Evolutionary conservation across 2,329 filamentous ascomycete genomes (phyloP), one percentile per base, ranked within the genome.

Genomic region (Ophiostoma sp.): DNA sequence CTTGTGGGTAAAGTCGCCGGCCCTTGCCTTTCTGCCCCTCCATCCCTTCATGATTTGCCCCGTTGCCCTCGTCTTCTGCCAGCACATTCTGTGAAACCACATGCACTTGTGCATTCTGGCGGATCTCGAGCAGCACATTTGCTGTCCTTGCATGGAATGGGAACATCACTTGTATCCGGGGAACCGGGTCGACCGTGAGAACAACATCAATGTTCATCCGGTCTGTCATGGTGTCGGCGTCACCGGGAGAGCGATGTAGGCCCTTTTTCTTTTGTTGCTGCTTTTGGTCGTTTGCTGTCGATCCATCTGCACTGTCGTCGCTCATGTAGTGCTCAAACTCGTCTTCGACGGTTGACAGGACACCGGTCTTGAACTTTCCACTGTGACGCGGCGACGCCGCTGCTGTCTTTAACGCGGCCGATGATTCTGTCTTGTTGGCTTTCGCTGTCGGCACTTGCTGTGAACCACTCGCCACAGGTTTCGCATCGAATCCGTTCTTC

Each of bases 1-100:
- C 79, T 70, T 80, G 78, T 36, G 77, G 76, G 14, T 75, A 77
- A 14, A 82, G 72, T 66, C 74, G 74, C 71, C 76, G 78, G n/a
- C 75, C 76, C 68, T 77, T 5, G 74, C 74, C 47, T 12, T 65
- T 40, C 75, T 76, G 55, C 68, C 68, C 11, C 62, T 64, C 3
- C 69, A 65, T 27, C 41, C 65, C 11, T 41, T 62, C 66, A 64
- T 67, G 6, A 45, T 12, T 47, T 14, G 45, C 67, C n/a, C 18
- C 55, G 14, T 38, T 60, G 6, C 49, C 65, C 47, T 63, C 69
- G 67, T 74, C 74, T 40, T 73, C 74, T 38, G 73, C 73, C n/a
- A 85, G 74, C 4, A 86, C 74, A 71, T 89, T 88, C 72, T 89
- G 85, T 38, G 84, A 82, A 3, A 82, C 77, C 47, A 91, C 79